Conservation (phyloP, 768 basidiomycete genomes). For the Leucocoprinus sp. region DNA sequence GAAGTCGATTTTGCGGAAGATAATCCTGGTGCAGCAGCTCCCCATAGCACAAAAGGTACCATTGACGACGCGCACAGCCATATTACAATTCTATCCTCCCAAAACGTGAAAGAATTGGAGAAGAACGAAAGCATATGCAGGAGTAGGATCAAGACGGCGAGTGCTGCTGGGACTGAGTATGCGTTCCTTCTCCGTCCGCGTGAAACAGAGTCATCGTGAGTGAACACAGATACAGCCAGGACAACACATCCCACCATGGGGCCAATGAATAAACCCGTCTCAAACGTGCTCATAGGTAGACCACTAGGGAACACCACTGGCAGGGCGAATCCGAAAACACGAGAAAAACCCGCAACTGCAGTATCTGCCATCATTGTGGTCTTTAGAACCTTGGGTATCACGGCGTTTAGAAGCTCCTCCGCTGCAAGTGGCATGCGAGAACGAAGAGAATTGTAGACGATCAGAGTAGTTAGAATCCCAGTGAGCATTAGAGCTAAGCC, state of each 20-base stretch:
- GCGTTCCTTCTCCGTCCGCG: constrained; percentile 15
- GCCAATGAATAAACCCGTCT: constrained; percentile 1
- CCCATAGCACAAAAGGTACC: constrained; percentile 48
- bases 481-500: constrained; percentile 60
- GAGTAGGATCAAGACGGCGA: constrained; percentile 42
- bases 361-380: background rate
- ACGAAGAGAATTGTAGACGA: constrained; percentile 41
- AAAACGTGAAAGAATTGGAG: constrained; percentile 96
- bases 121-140: constrained; percentile 73
- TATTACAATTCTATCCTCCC: constrained; percentile 83
- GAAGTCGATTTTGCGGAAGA: background rate
- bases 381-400: constrained; percentile 1
- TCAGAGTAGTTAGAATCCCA: constrained; percentile 46
- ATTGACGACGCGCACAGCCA: constrained; percentile 68
- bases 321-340: background rate
- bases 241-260: constrained; percentile 6
- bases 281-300: background rate
- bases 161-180: constrained; percentile 29
- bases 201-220: background rate
- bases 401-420: background rate
- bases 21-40: constrained; percentile 29
- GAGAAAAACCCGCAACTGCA: background rate
- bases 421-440: background rate
- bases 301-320: background rate
- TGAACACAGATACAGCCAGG: background rate